Evolutionary conservation across 768 basidiomycete genomes (phyloP), one percentile per base, ranked within the genome.

Genomic region (Chalciporus piperatus): DNA sequence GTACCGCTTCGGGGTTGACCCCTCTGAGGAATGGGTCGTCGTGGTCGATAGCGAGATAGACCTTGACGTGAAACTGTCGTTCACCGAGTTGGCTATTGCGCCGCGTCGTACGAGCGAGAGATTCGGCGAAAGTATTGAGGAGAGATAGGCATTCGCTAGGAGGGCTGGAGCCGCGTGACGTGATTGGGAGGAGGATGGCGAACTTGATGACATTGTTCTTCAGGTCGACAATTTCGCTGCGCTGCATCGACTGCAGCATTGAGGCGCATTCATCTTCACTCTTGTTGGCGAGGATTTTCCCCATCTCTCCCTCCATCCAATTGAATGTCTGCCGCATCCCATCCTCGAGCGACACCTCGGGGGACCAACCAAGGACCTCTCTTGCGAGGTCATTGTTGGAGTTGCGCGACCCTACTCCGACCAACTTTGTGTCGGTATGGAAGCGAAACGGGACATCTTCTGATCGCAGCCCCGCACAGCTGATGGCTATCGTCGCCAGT

Each of bases 161-260:
- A 5, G 63, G 52, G 2, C 52, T 27, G 0, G 63, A 61, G 4
- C 78, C 76, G 1, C 76, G 71, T 8, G 82, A 83, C 1, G 82
- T 83, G 57, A 84, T 73, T 2, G 83, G 83, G 8, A 84, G 74
- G 3, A 84, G 69, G 38, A 83, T 70, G 2, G 76, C 83, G 56
- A 82, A 80, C 6, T 64, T 72, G 46, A 71, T 66, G 2, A 61
- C 62, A 20, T 65, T 61, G 0, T 61, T 50, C 6, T 61, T 55
- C 8, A 83, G 65, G 41, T 73, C 49, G 23, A 81, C 52, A 9
- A 80, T 41, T 40, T 70, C 53, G 55, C 80, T 81, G 33, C 35
- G 41, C 16, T 62, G 60, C 38, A 74, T 59, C 10, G 17, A 51
- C 17, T 55, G 47, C 33, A 76, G 54, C 33, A 54, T 40, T 2